These are phyloP conservation scores for Lunasporangiospora selenospora DNA, from an alignment of 192 early-diverging fungal genomes.

Conservation along the genomic window DNA sequence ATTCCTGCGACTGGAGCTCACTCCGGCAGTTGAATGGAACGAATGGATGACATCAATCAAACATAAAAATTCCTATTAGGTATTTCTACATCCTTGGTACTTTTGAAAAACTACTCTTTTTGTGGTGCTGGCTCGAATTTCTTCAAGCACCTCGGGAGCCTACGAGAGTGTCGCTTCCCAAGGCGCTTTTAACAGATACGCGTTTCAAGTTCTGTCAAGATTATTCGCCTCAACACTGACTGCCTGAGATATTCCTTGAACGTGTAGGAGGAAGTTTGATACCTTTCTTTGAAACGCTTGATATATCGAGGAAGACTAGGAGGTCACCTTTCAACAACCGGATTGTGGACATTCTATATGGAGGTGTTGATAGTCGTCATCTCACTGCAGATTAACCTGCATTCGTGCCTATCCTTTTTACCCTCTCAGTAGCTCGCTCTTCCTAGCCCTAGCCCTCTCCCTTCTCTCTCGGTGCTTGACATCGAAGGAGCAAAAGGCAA, in stretches of 20 bases:
- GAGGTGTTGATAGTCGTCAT: not conserved
- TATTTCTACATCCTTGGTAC: too few relatives aligned
- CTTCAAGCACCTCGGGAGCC: slow-evolving; percentile 3
- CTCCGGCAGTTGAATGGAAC: not conserved
- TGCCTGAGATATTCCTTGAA: slow-evolving; percentile 6
- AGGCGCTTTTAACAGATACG: slow-evolving; percentile 5
- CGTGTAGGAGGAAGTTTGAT: not conserved
- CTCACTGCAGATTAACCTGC: too few relatives aligned
- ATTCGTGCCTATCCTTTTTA: too few relatives aligned
- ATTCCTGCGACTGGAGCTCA: slow-evolving; percentile 1
- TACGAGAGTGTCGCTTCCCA: slow-evolving; percentile 4
- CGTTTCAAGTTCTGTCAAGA: slow-evolving; percentile 1
- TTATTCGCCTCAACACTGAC: slow-evolving; percentile 3
- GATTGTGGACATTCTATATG: not conserved
- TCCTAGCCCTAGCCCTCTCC: too few relatives aligned
- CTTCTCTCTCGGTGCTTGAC: too few relatives aligned
- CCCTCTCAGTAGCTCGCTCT: too few relatives aligned
- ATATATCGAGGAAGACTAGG: not conserved
- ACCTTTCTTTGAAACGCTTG: slow-evolving; percentile 3
- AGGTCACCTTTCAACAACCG: slow-evolving; percentile 4
- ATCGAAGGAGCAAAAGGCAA: too few relatives aligned
- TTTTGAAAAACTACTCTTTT: slow-evolving; percentile 2
- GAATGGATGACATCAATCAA: too few relatives aligned
- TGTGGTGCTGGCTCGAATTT: slow-evolving; percentile 1
- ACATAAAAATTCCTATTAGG: too few relatives aligned